Base-by-base conservation (phyloP, 257 asterid species). In the Sherardia arvensis region DNA sequence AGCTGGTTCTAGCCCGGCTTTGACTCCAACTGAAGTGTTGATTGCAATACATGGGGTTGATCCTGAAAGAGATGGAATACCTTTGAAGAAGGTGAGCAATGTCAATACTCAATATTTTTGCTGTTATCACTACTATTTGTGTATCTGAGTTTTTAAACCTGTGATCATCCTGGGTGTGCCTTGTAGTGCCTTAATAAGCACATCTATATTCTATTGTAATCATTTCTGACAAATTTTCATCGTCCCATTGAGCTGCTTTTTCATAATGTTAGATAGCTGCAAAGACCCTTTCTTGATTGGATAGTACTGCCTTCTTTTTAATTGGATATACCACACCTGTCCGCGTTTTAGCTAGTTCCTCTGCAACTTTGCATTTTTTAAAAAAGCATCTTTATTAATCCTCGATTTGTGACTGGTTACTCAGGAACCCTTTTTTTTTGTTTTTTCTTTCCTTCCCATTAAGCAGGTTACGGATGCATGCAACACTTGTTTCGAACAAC, bases 391-490 rank as follows among this genome's bases (percentile, higher is more conserved):
- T 40, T 45, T 2, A 2, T 56, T 62, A 62, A 53, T 68, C 59
- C 56, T 34, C 65, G 47, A 18, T 21, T 18, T 47, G 27, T 49
- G 73, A 21, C 66, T 73, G 28, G 60, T 71, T 51, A 55, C 15
- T 69, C 62, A 30, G 69, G 56, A 53, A 62, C 62, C 45, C 34
- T 30, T 53, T 71, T 70, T 66, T n/a, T n/a, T n/a, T n/a, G n/a
- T n/a, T n/a, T n/a, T n/a, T n/a, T n/a, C n/a, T n/a, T n/a, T n/a
- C n/a, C n/a, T n/a, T n/a, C n/a, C n/a, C 55, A 65, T 53, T 74
- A 55, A 75, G 75, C 97, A 93, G 99, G 82, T 90, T 64, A 93
- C 95, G 62, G 99, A 93, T 79, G 99, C 97, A 67, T 93, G 99
- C 85, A 93, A 87, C 82, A 87, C 91, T 70, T 93, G 99, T 77